phyloP scores from a whole-genome alignment of 768 basidiomycete genomes.

The Lepiota subincarnata region DNA sequence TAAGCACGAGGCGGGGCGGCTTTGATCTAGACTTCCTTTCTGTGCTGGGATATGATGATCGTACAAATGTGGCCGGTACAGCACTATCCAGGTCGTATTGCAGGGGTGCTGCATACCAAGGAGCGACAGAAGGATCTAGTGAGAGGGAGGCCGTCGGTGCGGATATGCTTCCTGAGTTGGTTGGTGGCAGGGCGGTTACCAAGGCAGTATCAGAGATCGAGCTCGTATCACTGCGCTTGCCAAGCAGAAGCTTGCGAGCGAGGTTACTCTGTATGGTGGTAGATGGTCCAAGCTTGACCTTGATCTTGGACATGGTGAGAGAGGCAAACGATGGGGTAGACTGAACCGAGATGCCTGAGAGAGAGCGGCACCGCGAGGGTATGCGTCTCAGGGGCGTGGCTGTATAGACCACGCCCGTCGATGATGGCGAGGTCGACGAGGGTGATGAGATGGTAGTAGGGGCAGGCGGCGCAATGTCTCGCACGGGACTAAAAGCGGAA shows the following conservation, averaged over 20 bases:
- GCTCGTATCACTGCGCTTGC: slow-evolving; percentile 28
- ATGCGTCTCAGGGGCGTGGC: slow-evolving; percentile 23
- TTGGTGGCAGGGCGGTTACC: neutral
- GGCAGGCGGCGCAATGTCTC: slow-evolving; percentile 20
- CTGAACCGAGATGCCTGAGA: slow-evolving; percentile 48
- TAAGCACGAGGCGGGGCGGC: slow-evolving; percentile 25
- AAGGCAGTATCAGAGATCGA: neutral
- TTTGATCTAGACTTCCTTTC: slow-evolving; percentile 15
- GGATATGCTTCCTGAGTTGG: neutral
- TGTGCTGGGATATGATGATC: neutral
- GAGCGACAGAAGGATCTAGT: slow-evolving; percentile 1
- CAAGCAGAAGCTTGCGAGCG: slow-evolving; percentile 52
- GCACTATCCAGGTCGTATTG: slow-evolving; percentile 5
- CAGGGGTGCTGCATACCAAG: slow-evolving; percentile 7
- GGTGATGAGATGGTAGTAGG: slow-evolving; percentile 13
- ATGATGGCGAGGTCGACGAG: slow-evolving; percentile 18
- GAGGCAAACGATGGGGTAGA: slow-evolving; percentile 40
- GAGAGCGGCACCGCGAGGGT: slow-evolving; percentile 49
- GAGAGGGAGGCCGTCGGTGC: neutral
- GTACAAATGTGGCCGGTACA: neutral
- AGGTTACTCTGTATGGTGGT: slow-evolving; percentile 42
- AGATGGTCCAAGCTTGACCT: slow-evolving; percentile 39
- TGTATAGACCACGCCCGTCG: neutral
- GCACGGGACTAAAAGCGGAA: slow-evolving; percentile 15
- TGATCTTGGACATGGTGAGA: slow-evolving; percentile 44